Conservation (phyloP, 176 grass and related monocot genomes). For the Rhipidocladum racemiflorum region DNA sequence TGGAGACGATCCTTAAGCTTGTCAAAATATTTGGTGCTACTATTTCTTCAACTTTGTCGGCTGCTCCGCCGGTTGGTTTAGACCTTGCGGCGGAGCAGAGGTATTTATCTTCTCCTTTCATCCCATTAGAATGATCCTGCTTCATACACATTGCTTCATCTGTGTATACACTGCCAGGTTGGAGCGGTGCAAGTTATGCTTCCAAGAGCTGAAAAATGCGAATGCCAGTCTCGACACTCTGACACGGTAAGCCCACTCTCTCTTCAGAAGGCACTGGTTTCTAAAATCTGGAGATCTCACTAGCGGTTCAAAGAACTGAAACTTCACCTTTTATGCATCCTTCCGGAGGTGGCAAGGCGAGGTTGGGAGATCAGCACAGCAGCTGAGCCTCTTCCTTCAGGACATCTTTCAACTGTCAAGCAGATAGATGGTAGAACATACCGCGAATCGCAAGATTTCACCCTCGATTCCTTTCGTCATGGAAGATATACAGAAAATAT, state of each 20-base stretch:
- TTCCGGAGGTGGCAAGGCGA: slow-evolving; percentile 43
- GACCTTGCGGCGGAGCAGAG: slow-evolving; percentile 61
- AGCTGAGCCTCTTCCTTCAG: slow-evolving; percentile 53
- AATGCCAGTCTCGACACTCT: slow-evolving; percentile 36
- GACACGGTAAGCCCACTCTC: slow-evolving; percentile 35
- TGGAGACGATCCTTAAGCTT: slow-evolving; percentile 54
- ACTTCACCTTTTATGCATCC: slow-evolving; percentile 14
- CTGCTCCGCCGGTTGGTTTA: slow-evolving; percentile 45
- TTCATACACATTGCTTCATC: slow-evolving; percentile 27
- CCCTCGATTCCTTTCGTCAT: not conserved
- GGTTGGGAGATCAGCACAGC: slow-evolving; percentile 53
- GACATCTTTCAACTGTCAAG: slow-evolving; percentile 37
- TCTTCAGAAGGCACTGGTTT: not conserved
- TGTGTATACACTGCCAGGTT: slow-evolving; percentile 39
- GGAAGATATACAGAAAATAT: not conserved
- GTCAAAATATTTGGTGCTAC: slow-evolving; percentile 56
- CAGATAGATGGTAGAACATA: not conserved
- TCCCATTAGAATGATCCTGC: not conserved
- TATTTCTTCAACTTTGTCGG: slow-evolving; percentile 55
- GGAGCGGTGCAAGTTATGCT: slow-evolving; percentile 57
- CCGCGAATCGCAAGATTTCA: not conserved
- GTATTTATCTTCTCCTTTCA: slow-evolving; percentile 30
- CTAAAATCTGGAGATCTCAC: not conserved
- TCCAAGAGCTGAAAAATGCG: slow-evolving; percentile 55
- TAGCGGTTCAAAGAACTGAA: not conserved